Base-by-base conservation (phyloP, 768 basidiomycete species). In the Leccinum ochraceum region DNA sequence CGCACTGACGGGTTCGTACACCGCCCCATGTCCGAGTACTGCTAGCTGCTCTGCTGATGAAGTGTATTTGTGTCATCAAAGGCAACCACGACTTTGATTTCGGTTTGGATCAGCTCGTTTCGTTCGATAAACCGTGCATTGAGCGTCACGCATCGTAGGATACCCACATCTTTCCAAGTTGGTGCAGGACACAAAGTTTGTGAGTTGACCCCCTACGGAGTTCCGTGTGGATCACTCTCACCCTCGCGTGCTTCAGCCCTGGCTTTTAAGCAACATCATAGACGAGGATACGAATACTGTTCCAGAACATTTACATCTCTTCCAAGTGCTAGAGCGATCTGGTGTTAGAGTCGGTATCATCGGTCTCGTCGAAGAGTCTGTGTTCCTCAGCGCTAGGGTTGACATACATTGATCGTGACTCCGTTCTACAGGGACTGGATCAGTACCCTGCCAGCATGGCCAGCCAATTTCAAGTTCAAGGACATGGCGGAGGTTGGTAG, bases 41-140 rank as follows among this genome's bases (percentile, higher is more conserved):
- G 20, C 46, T 42, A 16, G 20, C 20, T 9, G 2, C 28, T 53
- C 14, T 53, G 52, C 61, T 73, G 17, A 69, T 42, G 10, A 24
- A 5, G 13, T 54, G 39, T 6, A 11, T 20, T 44, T 26, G 17
- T 8, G 4, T 51, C 37, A 44, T 57, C 17, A 61, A 42, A 92
- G 92, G 94, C 6, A 95, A 97, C 69, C 94, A 97, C 64, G 94
- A 95, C 66, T 95, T 95, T 73, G 94, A 95, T 74, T 92, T 91
- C 64, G 90, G 90, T 89, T 59, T 53, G 76, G 42, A 60, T 24
- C 20, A n/a, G 3, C 20, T 53, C 37, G 0, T 28, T 56, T 58
- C n/a, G 17, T 57, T n/a, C 26, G 53, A 37, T 61, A 26, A 22
- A 6, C 22, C 17, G 11, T 54, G 17, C 46, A 20, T 63, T 36